Evolutionary conservation across 1,284 basidiomycete genomes (phyloP).

Genomic region (Rhodotorula sp.): DNA sequence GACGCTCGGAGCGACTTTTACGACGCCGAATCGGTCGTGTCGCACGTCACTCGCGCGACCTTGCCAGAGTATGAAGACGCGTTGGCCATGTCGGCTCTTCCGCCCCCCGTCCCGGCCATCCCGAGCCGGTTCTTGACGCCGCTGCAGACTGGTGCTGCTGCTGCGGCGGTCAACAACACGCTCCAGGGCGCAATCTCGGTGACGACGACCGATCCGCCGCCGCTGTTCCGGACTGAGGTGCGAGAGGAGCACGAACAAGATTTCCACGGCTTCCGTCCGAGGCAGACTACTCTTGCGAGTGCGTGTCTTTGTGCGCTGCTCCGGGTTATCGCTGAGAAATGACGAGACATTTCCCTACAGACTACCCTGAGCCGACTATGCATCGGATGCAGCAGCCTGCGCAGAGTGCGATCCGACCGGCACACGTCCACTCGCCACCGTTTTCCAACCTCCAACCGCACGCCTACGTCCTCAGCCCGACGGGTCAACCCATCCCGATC

Average conservation of each 20-base stretch:
- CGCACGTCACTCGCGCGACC: conserved; percentile 21
- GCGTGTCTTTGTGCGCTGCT: no score
- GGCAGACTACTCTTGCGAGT: neutral
- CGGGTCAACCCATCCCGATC: conserved; percentile 29
- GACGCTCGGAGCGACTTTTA: conserved; percentile 18
- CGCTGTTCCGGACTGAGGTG: neutral
- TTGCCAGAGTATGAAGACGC: conserved; percentile 13
- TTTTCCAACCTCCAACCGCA: conserved; percentile 14
- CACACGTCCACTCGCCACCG: neutral
- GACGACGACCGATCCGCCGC: no score
- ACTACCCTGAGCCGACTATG: no score
- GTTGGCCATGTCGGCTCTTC: neutral
- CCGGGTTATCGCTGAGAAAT: neutral
- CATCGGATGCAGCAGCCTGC: neutral
- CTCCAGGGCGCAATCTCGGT: neutral
- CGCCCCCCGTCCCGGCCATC: conserved; percentile 12
- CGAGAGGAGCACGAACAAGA: neutral
- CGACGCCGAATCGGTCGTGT: conserved; percentile 13
- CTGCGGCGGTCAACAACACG: neutral
- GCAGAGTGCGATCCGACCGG: neutral
- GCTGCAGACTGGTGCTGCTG: neutral
- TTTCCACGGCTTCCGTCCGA: conserved; percentile 27
- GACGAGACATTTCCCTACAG: neutral
- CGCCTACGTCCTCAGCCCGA: conserved; percentile 25
- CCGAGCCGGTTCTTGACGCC: neutral